A percentile compares a stretch with the other conserved stretches of the same genome.
Conservation (phyloP, 2,329 filamentous ascomycete genomes). For the Talaromyces sp. region DNA sequence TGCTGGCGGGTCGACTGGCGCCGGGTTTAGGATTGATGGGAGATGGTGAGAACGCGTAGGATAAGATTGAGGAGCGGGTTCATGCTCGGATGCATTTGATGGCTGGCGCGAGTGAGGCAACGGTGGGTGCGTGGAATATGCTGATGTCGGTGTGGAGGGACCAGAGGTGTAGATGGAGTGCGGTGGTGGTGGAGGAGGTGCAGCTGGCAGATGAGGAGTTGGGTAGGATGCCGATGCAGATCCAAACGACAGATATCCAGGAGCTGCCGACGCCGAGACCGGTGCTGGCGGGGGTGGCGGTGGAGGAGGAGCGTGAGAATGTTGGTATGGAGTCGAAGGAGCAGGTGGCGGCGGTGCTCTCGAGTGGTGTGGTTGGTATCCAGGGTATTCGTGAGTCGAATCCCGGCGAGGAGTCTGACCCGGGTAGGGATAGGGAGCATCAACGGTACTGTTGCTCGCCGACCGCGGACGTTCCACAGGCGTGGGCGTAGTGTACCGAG, state of each 20-base stretch:
- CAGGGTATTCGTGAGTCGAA: conserved; percentile 42
- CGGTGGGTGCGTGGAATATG: conserved; percentile 34
- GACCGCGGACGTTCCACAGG: conserved; percentile 56
- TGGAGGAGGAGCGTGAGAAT: conserved; percentile 24
- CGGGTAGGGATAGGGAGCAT: conserved; percentile 42
- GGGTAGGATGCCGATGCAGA: conserved; percentile 41
- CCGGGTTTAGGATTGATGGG: conserved; percentile 21
- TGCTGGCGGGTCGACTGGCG: conserved; percentile 16
- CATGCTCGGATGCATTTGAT: conserved; percentile 34
- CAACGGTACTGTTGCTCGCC: conserved; percentile 55
- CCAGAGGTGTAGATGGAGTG: conserved; percentile 32
- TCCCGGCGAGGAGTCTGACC: conserved; percentile 46
- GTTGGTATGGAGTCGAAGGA: conserved; percentile 27
- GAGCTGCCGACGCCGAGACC: conserved; percentile 30
- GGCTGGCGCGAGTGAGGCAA: conserved; percentile 33
- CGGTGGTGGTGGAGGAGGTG: conserved; percentile 23
- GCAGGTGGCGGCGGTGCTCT: conserved; percentile 29
- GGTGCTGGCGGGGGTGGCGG: conserved; percentile 36
- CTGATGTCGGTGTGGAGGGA: conserved; percentile 23
- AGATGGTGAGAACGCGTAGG: conserved; percentile 20
- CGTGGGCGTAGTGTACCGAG: conserved; percentile 50
- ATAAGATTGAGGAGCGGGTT: conserved; percentile 25
- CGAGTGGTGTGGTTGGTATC: conserved; percentile 10
- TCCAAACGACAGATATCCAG: conserved; percentile 40
- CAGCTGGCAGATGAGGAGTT: conserved; percentile 27